Base-by-base conservation (phyloP, 441 rosid genomes). In the Jatropha podagrica region DNA sequence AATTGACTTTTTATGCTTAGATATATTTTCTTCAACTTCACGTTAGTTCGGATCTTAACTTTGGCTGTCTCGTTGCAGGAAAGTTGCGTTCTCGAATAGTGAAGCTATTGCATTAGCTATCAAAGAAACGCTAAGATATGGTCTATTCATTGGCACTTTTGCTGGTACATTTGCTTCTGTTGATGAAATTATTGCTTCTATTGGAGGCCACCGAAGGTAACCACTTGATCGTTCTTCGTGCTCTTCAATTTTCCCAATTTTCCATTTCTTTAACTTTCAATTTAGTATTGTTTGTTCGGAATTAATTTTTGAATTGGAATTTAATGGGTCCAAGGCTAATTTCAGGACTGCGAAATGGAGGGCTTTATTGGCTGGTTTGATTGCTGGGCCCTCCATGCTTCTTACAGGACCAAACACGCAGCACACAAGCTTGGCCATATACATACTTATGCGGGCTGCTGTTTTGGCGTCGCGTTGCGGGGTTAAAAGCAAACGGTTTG, bases 301-400 rank as follows among this genome's bases (percentile, higher is more conserved):
- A 75, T 73, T 37, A 40, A 51, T 2, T 51, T 73, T 20, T 72
- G 68, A 59, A 72, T 55, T 75, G 60, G 49, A 52, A 64, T 68
- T 80, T 74, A 70, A 76, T 76, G 71, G 56, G 52, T 46, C 26
- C 37, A 10, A 69, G 56, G 8, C 40, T 78, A 56, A 12, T 48
- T 71, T 74, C 77, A 95, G 98, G 91, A 92, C 94, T 42, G 91
- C 88, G 58, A 92, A 82, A 75, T 95, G 98, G 97, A 90, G 97
- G 76, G 89, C 94, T 49, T 82, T 95, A 76, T 74, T 95, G 37
- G 98, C 97, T 17, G 98, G 97, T 64, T 83, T 92, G 71, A 76
- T 95, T 58, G 97, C 97, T 60, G 98, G 98, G 58, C 98, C 97
- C 59, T 91, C 97, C 7, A 95, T 95, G 93, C 89, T 95, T 74